These are phyloP conservation scores for Ceriops zippeliana DNA, from an alignment of 345 rosid genomes.

Conservation along the genomic window DNA sequence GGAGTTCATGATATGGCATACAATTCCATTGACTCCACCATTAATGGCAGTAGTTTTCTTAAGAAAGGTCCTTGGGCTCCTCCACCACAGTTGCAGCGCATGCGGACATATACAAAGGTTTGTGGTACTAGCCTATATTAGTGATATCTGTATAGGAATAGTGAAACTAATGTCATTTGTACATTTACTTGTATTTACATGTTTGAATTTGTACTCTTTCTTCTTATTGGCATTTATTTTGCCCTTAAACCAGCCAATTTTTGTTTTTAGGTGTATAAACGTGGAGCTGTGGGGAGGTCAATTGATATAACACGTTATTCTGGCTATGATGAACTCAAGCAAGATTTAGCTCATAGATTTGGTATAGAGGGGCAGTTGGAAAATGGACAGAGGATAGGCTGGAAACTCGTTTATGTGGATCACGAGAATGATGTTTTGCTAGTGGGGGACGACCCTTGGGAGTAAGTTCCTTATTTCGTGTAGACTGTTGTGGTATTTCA, in stretches of 20 bases:
- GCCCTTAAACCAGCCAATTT: constrained; percentile 6
- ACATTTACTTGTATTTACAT: not conserved
- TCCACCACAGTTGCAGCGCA: constrained; percentile 49
- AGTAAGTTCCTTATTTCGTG: constrained; percentile 39
- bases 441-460: constrained; percentile 88
- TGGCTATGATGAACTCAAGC: constrained; percentile 66
- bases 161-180: not conserved
- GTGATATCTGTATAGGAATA: not conserved
- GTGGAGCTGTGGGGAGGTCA: constrained; percentile 81
- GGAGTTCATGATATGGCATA: constrained; percentile 56
- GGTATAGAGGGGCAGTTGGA: constrained; percentile 85
- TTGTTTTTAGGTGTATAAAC: constrained; percentile 56
- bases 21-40: constrained; percentile 51
- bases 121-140: not conserved
- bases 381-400: constrained; percentile 57
- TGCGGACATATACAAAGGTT: constrained; percentile 70
- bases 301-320: constrained; percentile 67
- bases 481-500: not conserved
- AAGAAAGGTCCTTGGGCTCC: constrained; percentile 46
- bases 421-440: constrained; percentile 68
- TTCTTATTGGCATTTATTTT: not conserved
- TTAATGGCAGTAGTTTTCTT: constrained; percentile 45
- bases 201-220: not conserved
- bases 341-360: constrained; percentile 68
- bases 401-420: constrained; percentile 80